phyloP scores from a whole-genome alignment of 805 yeast species.

The Kurtzmaniella fragi region DNA sequence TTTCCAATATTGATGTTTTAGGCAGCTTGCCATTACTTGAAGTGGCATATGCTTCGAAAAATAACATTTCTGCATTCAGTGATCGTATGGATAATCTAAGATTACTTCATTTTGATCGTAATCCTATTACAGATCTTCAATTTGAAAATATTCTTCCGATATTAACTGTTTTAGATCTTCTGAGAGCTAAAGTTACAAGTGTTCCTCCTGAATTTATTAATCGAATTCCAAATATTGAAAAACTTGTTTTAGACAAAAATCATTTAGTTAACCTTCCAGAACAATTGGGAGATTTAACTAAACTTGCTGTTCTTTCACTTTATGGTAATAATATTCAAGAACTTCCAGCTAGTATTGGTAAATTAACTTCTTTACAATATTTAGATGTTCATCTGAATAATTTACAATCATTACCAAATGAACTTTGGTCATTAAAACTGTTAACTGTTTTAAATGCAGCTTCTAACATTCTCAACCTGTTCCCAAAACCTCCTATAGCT shows the following conservation, averaged over 20 bases:
- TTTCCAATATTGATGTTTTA: constrained; percentile 50
- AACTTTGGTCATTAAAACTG: constrained; percentile 58
- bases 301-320: constrained; percentile 61
- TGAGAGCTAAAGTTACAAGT: constrained; percentile 77
- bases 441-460: constrained; percentile 63
- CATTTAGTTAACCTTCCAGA: constrained; percentile 74
- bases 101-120: constrained; percentile 69
- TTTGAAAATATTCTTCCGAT: constrained; percentile 50
- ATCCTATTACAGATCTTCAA: constrained; percentile 72
- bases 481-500: constrained; percentile 48
- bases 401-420: constrained; percentile 61
- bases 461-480: constrained; percentile 59
- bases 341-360: constrained; percentile 63
- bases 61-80: constrained; percentile 65
- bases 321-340: constrained; percentile 69
- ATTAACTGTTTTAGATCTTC: constrained; percentile 67
- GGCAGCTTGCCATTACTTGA: constrained; percentile 59
- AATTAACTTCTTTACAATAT: constrained; percentile 52
- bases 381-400: constrained; percentile 85
- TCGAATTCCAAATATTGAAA: constrained; percentile 62
- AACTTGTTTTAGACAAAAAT: constrained; percentile 72
- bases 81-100: constrained; percentile 59
- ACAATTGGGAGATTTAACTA: constrained; percentile 54
- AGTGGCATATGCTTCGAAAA: constrained; percentile 69
- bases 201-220: constrained; percentile 61